Conservation (phyloP, 176 grass and related monocot species). For the Oryza brachyantha region DNA sequence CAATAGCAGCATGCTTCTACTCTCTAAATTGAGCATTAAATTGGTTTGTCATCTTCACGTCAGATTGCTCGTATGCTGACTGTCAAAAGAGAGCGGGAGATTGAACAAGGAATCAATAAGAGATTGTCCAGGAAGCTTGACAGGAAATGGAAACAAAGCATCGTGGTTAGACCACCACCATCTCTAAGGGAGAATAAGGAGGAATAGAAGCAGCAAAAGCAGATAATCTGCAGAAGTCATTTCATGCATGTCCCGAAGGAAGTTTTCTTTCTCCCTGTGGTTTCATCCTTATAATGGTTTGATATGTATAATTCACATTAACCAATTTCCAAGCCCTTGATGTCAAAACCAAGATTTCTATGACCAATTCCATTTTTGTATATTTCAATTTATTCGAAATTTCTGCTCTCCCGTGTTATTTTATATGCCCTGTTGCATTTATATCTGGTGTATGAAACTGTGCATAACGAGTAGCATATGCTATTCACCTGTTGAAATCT, state of each 20-base stretch:
- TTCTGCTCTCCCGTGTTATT: not conserved
- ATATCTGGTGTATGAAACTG: conserved; percentile 11
- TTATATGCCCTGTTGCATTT: not conserved
- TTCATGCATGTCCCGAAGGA: conserved; percentile 21
- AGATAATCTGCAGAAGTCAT: conserved; percentile 40
- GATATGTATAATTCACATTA: conserved; percentile 29
- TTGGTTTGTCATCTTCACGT: conserved; percentile 18
- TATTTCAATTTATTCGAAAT: conserved; percentile 30
- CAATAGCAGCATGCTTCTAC: not conserved
- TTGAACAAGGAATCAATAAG: conserved; percentile 92
- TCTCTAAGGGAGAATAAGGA: conserved; percentile 82
- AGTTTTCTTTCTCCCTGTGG: conserved; percentile 50
- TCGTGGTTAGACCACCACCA: conserved; percentile 84
- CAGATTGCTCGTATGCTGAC: conserved; percentile 93
- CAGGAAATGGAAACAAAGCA: conserved; percentile 95
- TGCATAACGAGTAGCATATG: not conserved
- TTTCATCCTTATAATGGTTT: conserved; percentile 35
- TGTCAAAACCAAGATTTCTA: conserved; percentile 33
- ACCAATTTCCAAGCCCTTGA: conserved; percentile 21
- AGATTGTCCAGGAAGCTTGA: conserved; percentile 93
- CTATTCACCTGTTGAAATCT: not conserved
- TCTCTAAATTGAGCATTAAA: conserved; percentile 6
- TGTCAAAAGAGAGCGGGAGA: conserved; percentile 93
- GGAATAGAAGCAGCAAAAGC: conserved; percentile 48
- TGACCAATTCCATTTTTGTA: conserved; percentile 21